A percentile compares a stretch with the other conserved stretches of the same genome.
These are phyloP conservation scores for Tympanopsis confertula DNA, from an alignment of 2,329 filamentous ascomycete species.

Conservation along the genomic window DNA sequence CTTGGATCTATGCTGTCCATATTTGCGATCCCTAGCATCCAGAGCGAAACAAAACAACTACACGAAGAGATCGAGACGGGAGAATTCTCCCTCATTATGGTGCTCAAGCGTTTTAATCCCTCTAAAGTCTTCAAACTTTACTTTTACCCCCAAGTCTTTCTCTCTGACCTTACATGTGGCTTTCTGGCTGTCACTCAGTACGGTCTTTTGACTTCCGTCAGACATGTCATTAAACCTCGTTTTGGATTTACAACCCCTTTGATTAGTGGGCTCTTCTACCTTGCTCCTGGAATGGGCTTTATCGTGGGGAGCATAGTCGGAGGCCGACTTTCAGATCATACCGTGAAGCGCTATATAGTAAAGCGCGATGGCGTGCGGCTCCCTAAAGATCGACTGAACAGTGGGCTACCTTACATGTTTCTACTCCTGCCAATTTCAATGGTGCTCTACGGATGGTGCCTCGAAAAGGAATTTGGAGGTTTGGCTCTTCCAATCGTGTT, in stretches of 20 bases:
- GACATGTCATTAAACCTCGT: slow-evolving; percentile 63
- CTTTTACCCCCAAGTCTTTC: slow-evolving; percentile 10
- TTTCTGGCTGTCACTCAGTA: slow-evolving; percentile 39
- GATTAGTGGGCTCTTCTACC: slow-evolving; percentile 62
- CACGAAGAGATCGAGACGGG: neutral
- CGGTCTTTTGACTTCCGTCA: slow-evolving; percentile 51
- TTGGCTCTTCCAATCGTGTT: slow-evolving; percentile 19
- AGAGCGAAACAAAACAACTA: neutral
- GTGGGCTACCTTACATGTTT: slow-evolving; percentile 15
- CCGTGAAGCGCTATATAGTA: slow-evolving; percentile 52
- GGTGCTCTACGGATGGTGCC: slow-evolving; percentile 21
- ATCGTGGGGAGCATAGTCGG: slow-evolving; percentile 58
- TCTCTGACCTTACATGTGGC: slow-evolving; percentile 30
- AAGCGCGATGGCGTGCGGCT: slow-evolving; percentile 29
- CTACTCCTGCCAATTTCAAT: slow-evolving; percentile 16
- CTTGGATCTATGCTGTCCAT: slow-evolving; percentile 13
- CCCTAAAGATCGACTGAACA: slow-evolving; percentile 18
- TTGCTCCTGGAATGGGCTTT: slow-evolving; percentile 62
- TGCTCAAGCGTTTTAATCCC: slow-evolving; percentile 10
- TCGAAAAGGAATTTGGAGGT: slow-evolving; percentile 17
- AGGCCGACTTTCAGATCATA: slow-evolving; percentile 59
- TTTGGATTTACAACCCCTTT: slow-evolving; percentile 57
- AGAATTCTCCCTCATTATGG: slow-evolving; percentile 2
- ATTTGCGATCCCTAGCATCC: slow-evolving; percentile 10
- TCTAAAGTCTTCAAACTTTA: slow-evolving; percentile 9